phyloP scores from a whole-genome alignment of 495 filamentous ascomycete genomes.

The Aspergillus nidulans region DNA sequence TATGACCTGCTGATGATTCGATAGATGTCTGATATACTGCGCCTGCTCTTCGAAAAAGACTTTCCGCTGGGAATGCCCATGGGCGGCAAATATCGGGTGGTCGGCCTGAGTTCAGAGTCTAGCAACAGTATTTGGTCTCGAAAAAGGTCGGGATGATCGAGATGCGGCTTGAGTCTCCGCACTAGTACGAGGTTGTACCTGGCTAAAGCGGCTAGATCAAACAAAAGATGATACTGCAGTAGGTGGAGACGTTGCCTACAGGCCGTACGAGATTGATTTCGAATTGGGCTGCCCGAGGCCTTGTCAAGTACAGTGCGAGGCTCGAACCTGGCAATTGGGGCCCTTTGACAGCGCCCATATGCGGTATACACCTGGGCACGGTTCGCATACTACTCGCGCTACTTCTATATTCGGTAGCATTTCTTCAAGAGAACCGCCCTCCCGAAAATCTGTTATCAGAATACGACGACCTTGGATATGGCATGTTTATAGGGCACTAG shows the following conservation, averaged over 20 bases:
- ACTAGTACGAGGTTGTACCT: constrained; percentile 30
- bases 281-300: constrained; percentile 18
- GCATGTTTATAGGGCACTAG: no score
- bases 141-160: constrained; percentile 19
- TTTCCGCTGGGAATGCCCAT: constrained; percentile 30
- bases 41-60: constrained; percentile 30
- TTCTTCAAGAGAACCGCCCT: no score
- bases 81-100: constrained; percentile 33
- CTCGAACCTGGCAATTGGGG: no score
- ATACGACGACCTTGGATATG: no score
- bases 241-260: constrained; percentile 26
- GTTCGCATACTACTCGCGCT: no score
- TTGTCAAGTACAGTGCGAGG: no score
- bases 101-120: constrained; percentile 33
- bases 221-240: constrained; percentile 30
- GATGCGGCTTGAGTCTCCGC: constrained; percentile 28
- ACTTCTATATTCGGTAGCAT: no score
- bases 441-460: no score
- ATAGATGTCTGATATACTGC: constrained; percentile 20
- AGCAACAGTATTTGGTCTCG: constrained; percentile 19
- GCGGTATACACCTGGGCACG: no score
- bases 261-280: constrained; percentile 27
- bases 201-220: constrained; percentile 14
- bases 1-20: constrained; percentile 26
- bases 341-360: no score